A percentile compares a stretch with the other conserved stretches of the same genome.
Evolutionary conservation across 768 basidiomycete genomes (phyloP).

Genomic region (Udeniomyces megalosporus): DNA sequence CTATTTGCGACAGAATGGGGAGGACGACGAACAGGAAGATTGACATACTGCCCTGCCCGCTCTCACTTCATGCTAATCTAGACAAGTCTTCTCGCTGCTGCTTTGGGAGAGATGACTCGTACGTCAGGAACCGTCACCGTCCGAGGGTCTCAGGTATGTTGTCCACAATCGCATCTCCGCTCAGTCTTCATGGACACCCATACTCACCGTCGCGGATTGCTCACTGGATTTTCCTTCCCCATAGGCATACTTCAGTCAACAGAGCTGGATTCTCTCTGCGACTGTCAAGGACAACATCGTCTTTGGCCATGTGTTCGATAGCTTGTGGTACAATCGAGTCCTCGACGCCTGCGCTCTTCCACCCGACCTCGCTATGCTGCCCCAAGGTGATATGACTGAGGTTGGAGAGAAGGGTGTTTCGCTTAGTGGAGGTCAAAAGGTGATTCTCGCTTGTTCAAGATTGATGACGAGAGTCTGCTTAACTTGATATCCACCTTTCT

Average conservation of each 20-base stretch:
- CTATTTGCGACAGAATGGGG: neutral
- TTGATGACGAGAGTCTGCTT: too few species aligned
- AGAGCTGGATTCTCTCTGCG: slow-evolving; percentile 76
- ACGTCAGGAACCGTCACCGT: slow-evolving; percentile 55
- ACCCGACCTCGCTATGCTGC: slow-evolving; percentile 60
- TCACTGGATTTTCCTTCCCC: too few species aligned
- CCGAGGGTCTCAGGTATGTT: too few species aligned
- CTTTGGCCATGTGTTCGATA: slow-evolving; percentile 79
- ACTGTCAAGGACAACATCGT: slow-evolving; percentile 79
- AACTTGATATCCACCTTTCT: too few species aligned
- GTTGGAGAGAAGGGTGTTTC: slow-evolving; percentile 29
- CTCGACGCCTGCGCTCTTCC: slow-evolving; percentile 78
- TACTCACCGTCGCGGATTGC: too few species aligned
- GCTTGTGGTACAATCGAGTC: slow-evolving; percentile 60
- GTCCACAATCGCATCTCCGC: too few species aligned
- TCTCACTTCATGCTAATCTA: neutral
- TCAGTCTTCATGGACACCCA: too few species aligned
- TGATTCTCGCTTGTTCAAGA: too few species aligned
- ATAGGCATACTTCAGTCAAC: slow-evolving; percentile 74
- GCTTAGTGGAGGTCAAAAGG: slow-evolving; percentile 28
- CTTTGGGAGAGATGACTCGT: slow-evolving; percentile 74
- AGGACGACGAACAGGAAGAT: too few species aligned
- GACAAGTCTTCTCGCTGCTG: slow-evolving; percentile 60
- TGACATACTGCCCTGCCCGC: neutral
- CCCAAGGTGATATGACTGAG: slow-evolving; percentile 48